Evolutionary conservation across 176 grass and related monocot species (phyloP).

Genomic region (Oryza nivara): DNA sequence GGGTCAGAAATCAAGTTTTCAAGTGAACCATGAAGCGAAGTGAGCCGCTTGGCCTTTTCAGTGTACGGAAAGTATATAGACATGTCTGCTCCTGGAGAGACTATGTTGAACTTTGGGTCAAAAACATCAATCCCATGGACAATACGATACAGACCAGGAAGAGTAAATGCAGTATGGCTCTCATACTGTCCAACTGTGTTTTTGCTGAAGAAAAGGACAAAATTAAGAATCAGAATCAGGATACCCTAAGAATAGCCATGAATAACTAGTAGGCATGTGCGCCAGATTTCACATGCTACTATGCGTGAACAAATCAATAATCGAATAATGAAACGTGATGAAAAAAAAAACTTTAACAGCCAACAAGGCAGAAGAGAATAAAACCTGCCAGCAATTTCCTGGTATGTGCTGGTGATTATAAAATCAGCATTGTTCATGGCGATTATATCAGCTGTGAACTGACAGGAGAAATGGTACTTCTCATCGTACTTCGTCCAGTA

Average conservation of each 20-base stretch:
- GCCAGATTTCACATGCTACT: too few relatives aligned
- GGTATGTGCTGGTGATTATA: slow-evolving; percentile 98
- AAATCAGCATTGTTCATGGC: slow-evolving; percentile 97
- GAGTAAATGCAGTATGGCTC: slow-evolving; percentile 85
- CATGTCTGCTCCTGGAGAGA: slow-evolving; percentile 91
- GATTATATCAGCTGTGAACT: slow-evolving; percentile 97
- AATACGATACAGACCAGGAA: slow-evolving; percentile 80
- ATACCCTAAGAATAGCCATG: background rate
- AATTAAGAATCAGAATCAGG: background rate
- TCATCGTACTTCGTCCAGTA: slow-evolving; percentile 90
- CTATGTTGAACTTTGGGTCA: slow-evolving; percentile 98
- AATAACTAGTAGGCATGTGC: background rate
- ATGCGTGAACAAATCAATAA: slow-evolving; percentile 2
- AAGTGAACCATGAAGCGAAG: slow-evolving; percentile 81
- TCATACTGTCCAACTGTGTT: slow-evolving; percentile 97
- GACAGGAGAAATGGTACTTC: slow-evolving; percentile 96
- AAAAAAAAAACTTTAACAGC: background rate
- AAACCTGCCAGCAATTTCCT: slow-evolving; percentile 99
- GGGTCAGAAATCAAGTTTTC: slow-evolving; percentile 79
- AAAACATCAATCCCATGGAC: slow-evolving; percentile 98
- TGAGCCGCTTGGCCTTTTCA: slow-evolving; percentile 75
- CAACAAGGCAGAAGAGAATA: slow-evolving; percentile 18
- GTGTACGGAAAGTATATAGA: slow-evolving; percentile 89
- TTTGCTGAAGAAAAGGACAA: slow-evolving; percentile 62
- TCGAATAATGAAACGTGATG: background rate